These are phyloP conservation scores for Ogataea haglerorum DNA, from an alignment of 805 yeast species.

Conservation along the genomic window DNA sequence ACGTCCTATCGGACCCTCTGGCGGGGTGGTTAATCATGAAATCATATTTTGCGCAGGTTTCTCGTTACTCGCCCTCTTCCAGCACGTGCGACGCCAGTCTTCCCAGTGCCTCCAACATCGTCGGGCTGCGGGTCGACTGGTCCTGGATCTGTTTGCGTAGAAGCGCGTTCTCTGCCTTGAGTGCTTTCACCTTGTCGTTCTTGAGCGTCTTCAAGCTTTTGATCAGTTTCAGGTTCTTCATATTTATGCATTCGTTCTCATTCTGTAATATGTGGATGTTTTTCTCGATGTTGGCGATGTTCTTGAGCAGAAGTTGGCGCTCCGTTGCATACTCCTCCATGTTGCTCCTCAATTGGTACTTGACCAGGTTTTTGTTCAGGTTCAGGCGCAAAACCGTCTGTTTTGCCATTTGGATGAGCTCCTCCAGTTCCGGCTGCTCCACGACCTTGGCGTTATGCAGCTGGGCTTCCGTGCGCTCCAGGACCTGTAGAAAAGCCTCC, in stretches of 20 bases:
- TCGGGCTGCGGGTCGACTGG: constrained; percentile 9
- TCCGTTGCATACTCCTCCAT: constrained; percentile 32
- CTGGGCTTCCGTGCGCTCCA: constrained; percentile 7
- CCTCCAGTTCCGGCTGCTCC: constrained; percentile 1
- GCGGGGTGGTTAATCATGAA: neutral
- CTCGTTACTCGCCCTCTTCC: constrained; percentile 27
- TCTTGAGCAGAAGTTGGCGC: constrained; percentile 27
- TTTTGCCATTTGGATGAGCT: constrained; percentile 13
- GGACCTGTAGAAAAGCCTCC: constrained; percentile 6
- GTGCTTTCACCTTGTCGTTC: constrained; percentile 27
- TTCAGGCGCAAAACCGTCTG: constrained; percentile 30
- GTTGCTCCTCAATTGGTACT: constrained; percentile 26
- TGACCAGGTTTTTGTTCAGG: constrained; percentile 30
- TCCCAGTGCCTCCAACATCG: constrained; percentile 35
- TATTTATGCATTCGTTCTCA: constrained; percentile 30
- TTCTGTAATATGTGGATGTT: constrained; percentile 24
- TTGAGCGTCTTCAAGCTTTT: constrained; percentile 31
- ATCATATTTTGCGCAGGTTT: neutral
- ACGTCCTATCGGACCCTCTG: neutral
- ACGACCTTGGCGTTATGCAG: constrained; percentile 2
- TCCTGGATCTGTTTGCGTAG: constrained; percentile 25
- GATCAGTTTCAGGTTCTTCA: constrained; percentile 32
- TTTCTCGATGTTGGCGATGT: constrained; percentile 28
- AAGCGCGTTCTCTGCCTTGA: constrained; percentile 27
- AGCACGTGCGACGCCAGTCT: constrained; percentile 34